Evolutionary conservation across 148 eudicot genomes (phyloP).

Genomic region (Salicornia ramosissima): DNA sequence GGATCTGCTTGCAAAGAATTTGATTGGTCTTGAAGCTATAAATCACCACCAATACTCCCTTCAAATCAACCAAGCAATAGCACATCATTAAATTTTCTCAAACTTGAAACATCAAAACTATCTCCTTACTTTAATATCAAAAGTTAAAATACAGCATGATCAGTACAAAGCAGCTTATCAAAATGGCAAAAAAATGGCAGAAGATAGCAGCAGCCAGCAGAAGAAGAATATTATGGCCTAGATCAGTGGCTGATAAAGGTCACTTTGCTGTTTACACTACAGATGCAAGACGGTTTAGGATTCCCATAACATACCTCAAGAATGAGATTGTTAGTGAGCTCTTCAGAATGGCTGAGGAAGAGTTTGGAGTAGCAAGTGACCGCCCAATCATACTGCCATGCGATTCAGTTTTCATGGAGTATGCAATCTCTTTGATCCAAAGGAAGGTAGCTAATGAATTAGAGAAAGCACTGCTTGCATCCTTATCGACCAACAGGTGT

Average conservation of each 20-base stretch:
- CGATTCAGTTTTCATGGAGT: conserved; percentile 36
- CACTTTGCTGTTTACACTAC: conserved; percentile 19
- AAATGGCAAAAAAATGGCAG: conserved; percentile 22
- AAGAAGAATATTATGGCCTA: neutral
- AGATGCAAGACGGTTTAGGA: conserved; percentile 26
- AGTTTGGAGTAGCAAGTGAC: conserved; percentile 34
- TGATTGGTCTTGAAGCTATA: neutral
- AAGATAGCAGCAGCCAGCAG: conserved; percentile 16
- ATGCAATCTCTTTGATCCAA: conserved; percentile 31
- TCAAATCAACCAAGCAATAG: neutral
- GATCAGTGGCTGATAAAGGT: conserved; percentile 8
- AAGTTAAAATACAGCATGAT: conserved; percentile 24
- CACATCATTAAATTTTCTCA: too few species aligned
- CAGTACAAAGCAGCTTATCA: conserved; percentile 25
- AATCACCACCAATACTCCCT: neutral
- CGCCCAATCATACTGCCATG: conserved; percentile 44
- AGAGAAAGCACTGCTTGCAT: neutral
- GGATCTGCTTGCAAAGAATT: neutral
- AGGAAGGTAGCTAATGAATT: conserved; percentile 14
- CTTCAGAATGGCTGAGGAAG: conserved; percentile 39
- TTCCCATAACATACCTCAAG: conserved; percentile 20
- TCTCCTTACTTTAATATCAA: neutral
- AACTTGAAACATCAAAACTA: too few species aligned
- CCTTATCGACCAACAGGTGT: neutral
- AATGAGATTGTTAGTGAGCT: conserved; percentile 33